Evolutionary conservation across 1,284 basidiomycete genomes (phyloP).

Genomic region (Phaffia rhodozyma): DNA sequence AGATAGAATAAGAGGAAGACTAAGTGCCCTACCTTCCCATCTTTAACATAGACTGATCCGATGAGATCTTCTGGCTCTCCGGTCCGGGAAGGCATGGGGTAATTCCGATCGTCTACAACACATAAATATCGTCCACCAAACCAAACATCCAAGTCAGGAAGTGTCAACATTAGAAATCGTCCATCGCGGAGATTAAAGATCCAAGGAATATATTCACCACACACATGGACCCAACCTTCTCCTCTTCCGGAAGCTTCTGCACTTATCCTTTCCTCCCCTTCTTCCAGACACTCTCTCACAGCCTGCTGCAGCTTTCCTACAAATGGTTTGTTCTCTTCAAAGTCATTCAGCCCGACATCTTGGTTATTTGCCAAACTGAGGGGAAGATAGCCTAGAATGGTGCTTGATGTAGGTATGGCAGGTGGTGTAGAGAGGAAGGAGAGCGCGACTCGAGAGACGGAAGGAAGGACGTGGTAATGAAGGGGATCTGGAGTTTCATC

Average conservation of each 20-base stretch:
- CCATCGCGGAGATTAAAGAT: background rate
- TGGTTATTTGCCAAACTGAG: background rate
- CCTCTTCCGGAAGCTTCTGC: constrained; percentile 6
- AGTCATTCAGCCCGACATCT: background rate
- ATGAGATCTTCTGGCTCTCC: constrained; percentile 12
- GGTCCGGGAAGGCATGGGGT: constrained; percentile 1
- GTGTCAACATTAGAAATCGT: background rate
- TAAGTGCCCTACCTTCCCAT: constrained; percentile 2
- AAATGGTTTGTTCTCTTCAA: constrained; percentile 12
- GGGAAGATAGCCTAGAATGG: constrained; percentile 10
- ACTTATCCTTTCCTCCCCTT: constrained; percentile 12
- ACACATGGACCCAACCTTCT: constrained; percentile 12
- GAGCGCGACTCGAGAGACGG: constrained; percentile 4
- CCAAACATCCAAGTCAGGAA: background rate
- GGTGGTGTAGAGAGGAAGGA: constrained; percentile 8
- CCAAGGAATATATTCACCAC: background rate
- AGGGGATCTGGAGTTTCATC: constrained; percentile 3
- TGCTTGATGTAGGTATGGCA: background rate
- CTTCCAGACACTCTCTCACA: background rate
- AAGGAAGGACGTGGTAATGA: constrained; percentile 9
- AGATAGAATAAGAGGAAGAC: no score
- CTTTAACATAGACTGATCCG: constrained; percentile 2
- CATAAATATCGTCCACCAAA: background rate
- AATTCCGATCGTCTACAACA: constrained; percentile 14
- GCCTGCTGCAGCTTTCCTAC: background rate